These are phyloP conservation scores for Ormosia semicastrata DNA, from an alignment of 306 rosid species.

Conservation along the genomic window DNA sequence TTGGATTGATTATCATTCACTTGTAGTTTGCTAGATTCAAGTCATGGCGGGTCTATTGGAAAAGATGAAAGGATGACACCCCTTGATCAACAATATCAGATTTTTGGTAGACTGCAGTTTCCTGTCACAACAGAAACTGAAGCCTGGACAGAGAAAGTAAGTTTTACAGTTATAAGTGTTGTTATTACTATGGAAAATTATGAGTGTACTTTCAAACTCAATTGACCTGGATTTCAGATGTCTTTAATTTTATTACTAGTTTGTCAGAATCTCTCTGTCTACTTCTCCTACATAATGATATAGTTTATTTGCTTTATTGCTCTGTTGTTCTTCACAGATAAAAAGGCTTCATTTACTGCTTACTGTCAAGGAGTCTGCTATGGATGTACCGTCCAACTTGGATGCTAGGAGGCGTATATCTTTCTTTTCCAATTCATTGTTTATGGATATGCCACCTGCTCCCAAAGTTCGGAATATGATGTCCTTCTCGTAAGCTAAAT, in stretches of 20 bases:
- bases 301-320: conserved; percentile 14
- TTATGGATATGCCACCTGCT: conserved; percentile 95
- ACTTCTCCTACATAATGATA: conserved; percentile 8
- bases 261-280: background rate
- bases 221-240: background rate
- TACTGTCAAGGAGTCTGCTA: conserved; percentile 94
- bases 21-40: conserved; percentile 78
- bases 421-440: conserved; percentile 92
- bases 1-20: conserved; percentile 22
- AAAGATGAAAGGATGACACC: conserved; percentile 70
- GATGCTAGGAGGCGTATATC: conserved; percentile 94
- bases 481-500: conserved; percentile 85
- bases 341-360: conserved; percentile 87
- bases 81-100: conserved; percentile 58
- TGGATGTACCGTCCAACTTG: conserved; percentile 97
- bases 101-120: conserved; percentile 63
- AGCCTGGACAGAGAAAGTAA: conserved; percentile 90
- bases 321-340: conserved; percentile 54
- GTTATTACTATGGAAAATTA: background rate
- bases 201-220: background rate
- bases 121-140: conserved; percentile 67
- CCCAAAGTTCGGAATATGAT: conserved; percentile 96
- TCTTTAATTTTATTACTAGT: conserved; percentile 2
- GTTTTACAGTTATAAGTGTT: conserved; percentile 16
- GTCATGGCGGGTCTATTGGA: conserved; percentile 60